Evolutionary conservation across 2,329 filamentous ascomycete genomes (phyloP), one percentile per base, ranked within the genome.

Genomic region (Ceratocystis albifundus): DNA sequence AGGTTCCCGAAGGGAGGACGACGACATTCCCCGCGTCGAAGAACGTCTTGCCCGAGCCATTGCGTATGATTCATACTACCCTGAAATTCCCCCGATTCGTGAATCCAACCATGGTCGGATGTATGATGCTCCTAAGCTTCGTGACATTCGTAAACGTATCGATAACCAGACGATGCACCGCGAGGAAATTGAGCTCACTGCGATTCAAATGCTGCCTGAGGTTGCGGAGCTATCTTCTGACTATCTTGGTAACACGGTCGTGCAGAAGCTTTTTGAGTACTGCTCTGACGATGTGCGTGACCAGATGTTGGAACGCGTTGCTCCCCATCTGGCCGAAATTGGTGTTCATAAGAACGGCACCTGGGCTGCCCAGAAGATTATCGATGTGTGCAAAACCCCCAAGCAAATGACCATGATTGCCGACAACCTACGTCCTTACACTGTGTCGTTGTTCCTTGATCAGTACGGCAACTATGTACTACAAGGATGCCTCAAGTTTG

Each of bases 331-430:
- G 74, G 91, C 93, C 30, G 92, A 97, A 76, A 96, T 97, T 76
- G 94, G 94, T 71, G 87, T 96, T 6, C 94, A 99, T 82, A 99
- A 99, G 83, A 99, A 99, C 72, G 94, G 94, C 69, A 99, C 94
- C 0, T 99, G 94, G 94, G 94, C 94, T 65, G 94, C 94, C 0
- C 94, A 99, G 77, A 99, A 97, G 82, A 97, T 99, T 72, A 97
- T 99, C 71, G 93, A 97, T 72, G 90, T 96, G 5, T 93, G 91
- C 75, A 90, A 94, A 77, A 90, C 88, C 0, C 85, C 88, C 4
- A 79, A 80, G 50, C 92, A 97, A 77, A 93, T 94, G 86, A 78
- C 80, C 61, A 79, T 90, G 77, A 93, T 99, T 72, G 88, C 94
- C 32, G 86, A 96, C 69, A 83, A 90, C 70, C 80, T 97, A 36